These are phyloP conservation scores for Graphiopsis chlorocephala DNA, from an alignment of 2,329 filamentous ascomycete species.

Conservation along the genomic window DNA sequence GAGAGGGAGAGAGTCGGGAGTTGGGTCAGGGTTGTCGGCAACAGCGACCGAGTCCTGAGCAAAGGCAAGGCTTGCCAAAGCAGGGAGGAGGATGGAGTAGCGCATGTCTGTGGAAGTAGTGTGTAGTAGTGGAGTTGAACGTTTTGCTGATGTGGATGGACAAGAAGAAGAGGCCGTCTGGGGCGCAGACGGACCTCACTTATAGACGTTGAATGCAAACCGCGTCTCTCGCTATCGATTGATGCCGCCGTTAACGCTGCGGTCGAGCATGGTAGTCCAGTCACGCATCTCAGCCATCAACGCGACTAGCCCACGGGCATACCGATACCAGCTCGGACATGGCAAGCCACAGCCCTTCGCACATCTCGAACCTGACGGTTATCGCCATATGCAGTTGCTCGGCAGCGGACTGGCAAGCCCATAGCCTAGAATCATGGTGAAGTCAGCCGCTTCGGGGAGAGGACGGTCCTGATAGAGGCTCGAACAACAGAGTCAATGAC, in stretches of 20 bases:
- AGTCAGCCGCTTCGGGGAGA: not conserved
- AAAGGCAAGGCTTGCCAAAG: conserved; percentile 15
- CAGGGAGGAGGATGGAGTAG: not conserved
- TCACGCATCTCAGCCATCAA: not conserved
- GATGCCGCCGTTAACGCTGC: not conserved
- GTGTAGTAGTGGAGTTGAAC: not conserved
- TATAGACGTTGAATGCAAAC: not conserved
- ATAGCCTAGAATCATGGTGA: not conserved
- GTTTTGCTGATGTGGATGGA: not conserved
- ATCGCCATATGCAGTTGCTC: not conserved
- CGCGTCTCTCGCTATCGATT: not conserved
- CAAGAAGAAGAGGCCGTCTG: not conserved
- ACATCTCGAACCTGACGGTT: not conserved
- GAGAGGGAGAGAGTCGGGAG: conserved; percentile 19
- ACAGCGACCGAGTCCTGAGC: conserved; percentile 6
- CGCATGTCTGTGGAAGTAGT: not conserved
- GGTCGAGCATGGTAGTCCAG: not conserved
- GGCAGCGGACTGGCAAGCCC: not conserved
- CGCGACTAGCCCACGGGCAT: not conserved
- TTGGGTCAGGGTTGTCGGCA: conserved; percentile 5
- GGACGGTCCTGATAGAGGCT: not conserved
- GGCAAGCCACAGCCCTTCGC: conserved; percentile 1
- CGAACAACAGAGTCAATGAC: not conserved
- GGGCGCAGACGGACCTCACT: not conserved
- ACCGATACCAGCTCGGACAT: conserved; percentile 1